Base-by-base conservation (phyloP, 805 yeast genomes). In the Ogataea degrootiae region DNA sequence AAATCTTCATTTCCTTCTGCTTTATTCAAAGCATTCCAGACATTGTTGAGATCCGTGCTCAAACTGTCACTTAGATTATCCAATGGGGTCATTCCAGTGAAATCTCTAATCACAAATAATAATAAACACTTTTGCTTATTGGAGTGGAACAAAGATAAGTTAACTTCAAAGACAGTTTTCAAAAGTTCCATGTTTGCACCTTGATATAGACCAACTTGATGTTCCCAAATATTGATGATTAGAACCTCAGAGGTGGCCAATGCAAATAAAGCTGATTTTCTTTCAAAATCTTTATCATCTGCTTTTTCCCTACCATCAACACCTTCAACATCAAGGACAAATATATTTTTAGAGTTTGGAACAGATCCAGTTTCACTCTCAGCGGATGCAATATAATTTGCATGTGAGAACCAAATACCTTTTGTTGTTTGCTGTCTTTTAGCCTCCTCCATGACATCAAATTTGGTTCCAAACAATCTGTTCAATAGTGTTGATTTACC, bases 301-400 rank as follows among this genome's bases (percentile, higher is more conserved):
- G 98, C 98, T 47, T 97, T 79, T 68, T 94, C 99, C 50, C 97
- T 78, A 42, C 99, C 98, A 69, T 94, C 99, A 0, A 97, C 91
- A 42, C 99, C 99, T 69, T 94, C 99, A n/a, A 94, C 98, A 63
- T 94, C 99, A 77, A 94, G 77, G 2, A 94, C 95, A 51, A 88
- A 76, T 11, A 89, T 72, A 52, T 80, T 56, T 21, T 53, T 49
- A 16, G 58, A 48, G 38, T 58, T 59, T 6, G 52, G 42, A 5
- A 47, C 44, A 4, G 34, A 40, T 3, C 56, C 57, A 5, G 42
- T 34, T 15, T 53, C 55, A 9, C 41, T 37, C 6, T 46, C 50
- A 1, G 46, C 35, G 2, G 62, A 46, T 19, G 70, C 67, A 26
- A 77, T 66, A 34, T 63, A 62, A 35, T 69, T 68, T 0, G 87